Evolutionary conservation across 2,329 filamentous ascomycete genomes (phyloP).

Genomic region (Fusarium burgessii): DNA sequence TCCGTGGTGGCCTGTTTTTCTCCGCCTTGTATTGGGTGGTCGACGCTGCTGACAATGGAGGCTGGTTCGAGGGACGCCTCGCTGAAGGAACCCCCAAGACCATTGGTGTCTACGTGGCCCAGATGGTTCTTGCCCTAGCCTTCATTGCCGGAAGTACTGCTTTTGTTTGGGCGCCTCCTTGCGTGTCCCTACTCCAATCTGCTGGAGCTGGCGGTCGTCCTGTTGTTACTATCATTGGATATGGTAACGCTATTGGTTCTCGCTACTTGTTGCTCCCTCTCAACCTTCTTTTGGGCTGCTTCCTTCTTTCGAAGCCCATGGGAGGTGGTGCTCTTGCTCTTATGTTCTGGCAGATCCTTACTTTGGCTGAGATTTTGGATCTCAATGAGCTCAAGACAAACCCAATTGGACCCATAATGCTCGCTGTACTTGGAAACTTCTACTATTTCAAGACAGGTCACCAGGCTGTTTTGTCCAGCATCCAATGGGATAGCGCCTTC

Average conservation of each 20-base stretch:
- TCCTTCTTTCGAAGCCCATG: conserved; percentile 93
- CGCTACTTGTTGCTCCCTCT: conserved; percentile 87
- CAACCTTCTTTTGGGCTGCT: conserved; percentile 80
- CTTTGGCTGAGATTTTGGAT: conserved; percentile 74
- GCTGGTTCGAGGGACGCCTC: conserved; percentile 74
- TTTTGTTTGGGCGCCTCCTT: conserved; percentile 87
- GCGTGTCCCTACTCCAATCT: conserved; percentile 76
- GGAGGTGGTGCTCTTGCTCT: conserved; percentile 86
- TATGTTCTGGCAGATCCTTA: conserved; percentile 89
- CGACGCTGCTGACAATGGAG: conserved; percentile 87
- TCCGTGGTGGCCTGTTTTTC: conserved; percentile 81
- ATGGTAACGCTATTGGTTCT: conserved; percentile 91
- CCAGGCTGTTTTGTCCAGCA: conserved; percentile 85
- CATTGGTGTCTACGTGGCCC: conserved; percentile 80
- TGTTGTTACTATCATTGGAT: conserved; percentile 85
- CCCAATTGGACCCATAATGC: conserved; percentile 83
- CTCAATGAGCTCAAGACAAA: conserved; percentile 71
- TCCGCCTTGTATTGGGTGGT: conserved; percentile 88
- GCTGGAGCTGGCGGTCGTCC: conserved; percentile 59
- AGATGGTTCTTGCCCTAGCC: conserved; percentile 81
- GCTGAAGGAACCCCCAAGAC: conserved; percentile 76
- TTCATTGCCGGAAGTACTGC: conserved; percentile 86
- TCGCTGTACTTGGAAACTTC: conserved; percentile 90
- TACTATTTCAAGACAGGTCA: conserved; percentile 99
- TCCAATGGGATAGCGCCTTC: conserved; percentile 97